Evolutionary conservation across 768 basidiomycete species (phyloP), one percentile per base, ranked within the genome.

Genomic region (Kwoniella shandongensis): DNA sequence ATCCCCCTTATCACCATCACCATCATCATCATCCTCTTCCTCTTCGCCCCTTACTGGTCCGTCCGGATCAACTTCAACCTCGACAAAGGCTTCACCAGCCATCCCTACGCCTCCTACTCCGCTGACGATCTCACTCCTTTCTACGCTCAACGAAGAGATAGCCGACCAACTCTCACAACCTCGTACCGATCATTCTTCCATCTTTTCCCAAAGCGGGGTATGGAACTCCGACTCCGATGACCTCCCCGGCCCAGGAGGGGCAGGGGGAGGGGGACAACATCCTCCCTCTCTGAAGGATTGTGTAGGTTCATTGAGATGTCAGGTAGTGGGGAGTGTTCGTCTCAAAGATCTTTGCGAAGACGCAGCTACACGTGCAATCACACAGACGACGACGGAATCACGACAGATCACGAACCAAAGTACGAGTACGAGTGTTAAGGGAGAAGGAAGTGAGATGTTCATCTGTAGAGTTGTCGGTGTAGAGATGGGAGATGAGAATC

Each of bases 391-490:
- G 22, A 42, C n/a, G 22, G 40, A 42, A 18, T 42, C 40, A 18
- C 7, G 7, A 18, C 40, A 23, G n/a, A 5, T 23, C 40, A 6
- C 40, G 22, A n/a, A n/a, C 40, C 32, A 13, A 13, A 32, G 32
- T 32, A 6, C 7, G 32, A 32, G n/a, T n/a, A n/a, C 36, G n/a
- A 38, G n/a, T 38, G 36, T 17, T 18, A 23, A n/a, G 40, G 40
- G 40, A 42, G 42, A 58, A 51, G 59, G 59, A 15, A 62, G 61
- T 38, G 61, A 62, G 32, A n/a, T 62, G 20, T 62, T 62, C 42
- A 62, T 62, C 11, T 62, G 61, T 50, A 7, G 52, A 44, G 61
- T 62, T 10, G n/a, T 58, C 15, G 41, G 35, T 23, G 61, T 62
- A 17, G 30, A 53, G 27, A 44, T 46, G 15, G 52, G 52, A n/a